A percentile compares a stretch with the other conserved stretches of the same genome.
phyloP scores from a whole-genome alignment of 106 monocot species.

The Dendrobium huoshanense region DNA sequence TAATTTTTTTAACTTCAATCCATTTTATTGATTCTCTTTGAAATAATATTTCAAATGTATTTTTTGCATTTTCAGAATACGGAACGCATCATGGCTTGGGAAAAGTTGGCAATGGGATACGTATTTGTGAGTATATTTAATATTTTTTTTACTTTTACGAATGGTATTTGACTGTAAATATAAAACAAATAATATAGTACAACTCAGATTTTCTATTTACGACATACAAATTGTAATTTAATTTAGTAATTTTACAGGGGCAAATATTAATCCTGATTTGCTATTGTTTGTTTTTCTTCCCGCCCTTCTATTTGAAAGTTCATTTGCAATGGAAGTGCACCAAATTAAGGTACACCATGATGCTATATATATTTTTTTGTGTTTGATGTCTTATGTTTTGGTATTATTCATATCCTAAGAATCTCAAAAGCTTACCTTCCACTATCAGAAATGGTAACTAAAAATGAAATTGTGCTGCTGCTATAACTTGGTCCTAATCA shows the following conservation, averaged over 20 bases:
- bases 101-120: slow-evolving; percentile 83
- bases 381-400: background rate
- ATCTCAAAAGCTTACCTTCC: background rate
- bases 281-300: slow-evolving; percentile 88
- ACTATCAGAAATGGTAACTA: background rate
- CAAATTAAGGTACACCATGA: slow-evolving; percentile 75
- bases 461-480: background rate
- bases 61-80: slow-evolving; percentile 45
- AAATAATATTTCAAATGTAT: background rate
- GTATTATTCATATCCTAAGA: background rate
- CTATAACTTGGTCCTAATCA: background rate
- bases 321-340: slow-evolving; percentile 96
- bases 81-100: slow-evolving; percentile 75
- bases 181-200: background rate
- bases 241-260: slow-evolving; percentile 47
- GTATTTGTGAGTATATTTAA: slow-evolving; percentile 60
- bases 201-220: background rate
- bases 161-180: background rate
- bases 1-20: no score
- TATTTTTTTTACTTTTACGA: slow-evolving; percentile 3
- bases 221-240: background rate
- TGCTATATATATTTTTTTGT: background rate
- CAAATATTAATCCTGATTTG: slow-evolving; percentile 85
- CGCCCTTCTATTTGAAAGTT: slow-evolving; percentile 98
- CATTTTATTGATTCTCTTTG: background rate